Percentiles rank a stretch among this genome's conserved stretches.
Conservation (phyloP, 192 early-diverging fungal species). For the Coemansia erecta region DNA sequence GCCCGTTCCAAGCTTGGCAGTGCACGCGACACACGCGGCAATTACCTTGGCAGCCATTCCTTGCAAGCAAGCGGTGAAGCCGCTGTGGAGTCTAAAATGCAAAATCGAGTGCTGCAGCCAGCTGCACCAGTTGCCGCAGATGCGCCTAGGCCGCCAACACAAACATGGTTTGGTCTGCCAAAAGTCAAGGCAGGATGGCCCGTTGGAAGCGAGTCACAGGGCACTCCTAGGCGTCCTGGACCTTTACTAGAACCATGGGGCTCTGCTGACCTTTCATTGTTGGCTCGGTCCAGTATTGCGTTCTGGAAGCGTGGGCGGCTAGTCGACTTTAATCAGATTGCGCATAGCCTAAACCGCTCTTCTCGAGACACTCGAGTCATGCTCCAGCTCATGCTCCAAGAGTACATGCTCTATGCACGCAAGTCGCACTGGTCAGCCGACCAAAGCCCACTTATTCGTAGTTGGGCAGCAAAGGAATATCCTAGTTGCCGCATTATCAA, state of each 20-base stretch:
- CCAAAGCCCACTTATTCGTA: constrained; percentile 9
- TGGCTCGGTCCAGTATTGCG: constrained; percentile 21
- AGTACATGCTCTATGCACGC: constrained; percentile 24
- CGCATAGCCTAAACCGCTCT: constrained; percentile 13
- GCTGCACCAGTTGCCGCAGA: no score
- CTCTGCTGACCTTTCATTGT: constrained; percentile 6
- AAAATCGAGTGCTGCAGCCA: no score
- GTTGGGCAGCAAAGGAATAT: constrained; percentile 40
- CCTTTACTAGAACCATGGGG: constrained; percentile 16
- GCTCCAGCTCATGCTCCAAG: constrained; percentile 43
- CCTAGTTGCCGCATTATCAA: constrained; percentile 28
- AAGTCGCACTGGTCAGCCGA: constrained; percentile 23
- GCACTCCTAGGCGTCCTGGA: neutral
- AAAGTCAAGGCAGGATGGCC: neutral
- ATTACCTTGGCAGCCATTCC: no score
- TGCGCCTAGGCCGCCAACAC: neutral
- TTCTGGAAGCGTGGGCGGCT: constrained; percentile 24
- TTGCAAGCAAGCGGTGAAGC: no score
- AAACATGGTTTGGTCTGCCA: neutral
- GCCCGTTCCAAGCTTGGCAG: no score
- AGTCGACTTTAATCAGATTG: constrained; percentile 17
- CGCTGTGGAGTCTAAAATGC: no score
- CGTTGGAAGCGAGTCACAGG: neutral
- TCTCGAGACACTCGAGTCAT: constrained; percentile 19
- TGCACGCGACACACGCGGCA: no score